Conservation (phyloP, 306 rosid genomes). For the Echinosophora koreensis region DNA sequence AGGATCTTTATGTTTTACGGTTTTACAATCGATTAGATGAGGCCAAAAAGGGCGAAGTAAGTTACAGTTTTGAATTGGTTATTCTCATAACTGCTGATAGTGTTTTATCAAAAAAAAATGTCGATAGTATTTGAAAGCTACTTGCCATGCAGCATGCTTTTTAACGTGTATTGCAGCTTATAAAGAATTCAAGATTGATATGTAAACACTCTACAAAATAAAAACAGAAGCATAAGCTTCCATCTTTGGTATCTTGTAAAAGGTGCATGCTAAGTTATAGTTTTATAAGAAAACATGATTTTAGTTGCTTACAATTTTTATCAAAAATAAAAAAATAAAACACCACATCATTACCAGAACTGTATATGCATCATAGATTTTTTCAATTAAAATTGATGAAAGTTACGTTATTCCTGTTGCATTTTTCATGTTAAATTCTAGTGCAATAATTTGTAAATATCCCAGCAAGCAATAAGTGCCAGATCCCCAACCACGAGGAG, state of each 20-base stretch:
- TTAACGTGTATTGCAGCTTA: constrained; percentile 18
- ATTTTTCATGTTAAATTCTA: constrained; percentile 27
- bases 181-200: constrained; percentile 35
- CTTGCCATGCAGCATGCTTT: constrained; percentile 30
- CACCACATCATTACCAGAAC: constrained; percentile 8
- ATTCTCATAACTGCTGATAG: constrained; percentile 25
- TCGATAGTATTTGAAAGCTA: constrained; percentile 23
- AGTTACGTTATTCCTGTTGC: constrained; percentile 9
- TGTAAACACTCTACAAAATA: constrained; percentile 11
- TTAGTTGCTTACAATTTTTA: constrained; percentile 11
- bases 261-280: constrained; percentile 14
- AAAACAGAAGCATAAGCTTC: constrained; percentile 28
- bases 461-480: constrained; percentile 21
- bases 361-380: neutral
- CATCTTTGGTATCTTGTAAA: constrained; percentile 10
- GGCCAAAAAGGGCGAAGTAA: constrained; percentile 94
- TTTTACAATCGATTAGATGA: constrained; percentile 92
- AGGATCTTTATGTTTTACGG: constrained; percentile 90
- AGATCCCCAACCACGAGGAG: constrained; percentile 7
- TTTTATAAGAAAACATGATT: neutral
- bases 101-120: neutral
- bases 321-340: neutral
- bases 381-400: constrained; percentile 12
- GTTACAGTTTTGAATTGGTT: constrained; percentile 46
- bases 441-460: constrained; percentile 12